Base-by-base conservation (phyloP, 2,329 filamentous ascomycete species). In the Phialophora tarda region DNA sequence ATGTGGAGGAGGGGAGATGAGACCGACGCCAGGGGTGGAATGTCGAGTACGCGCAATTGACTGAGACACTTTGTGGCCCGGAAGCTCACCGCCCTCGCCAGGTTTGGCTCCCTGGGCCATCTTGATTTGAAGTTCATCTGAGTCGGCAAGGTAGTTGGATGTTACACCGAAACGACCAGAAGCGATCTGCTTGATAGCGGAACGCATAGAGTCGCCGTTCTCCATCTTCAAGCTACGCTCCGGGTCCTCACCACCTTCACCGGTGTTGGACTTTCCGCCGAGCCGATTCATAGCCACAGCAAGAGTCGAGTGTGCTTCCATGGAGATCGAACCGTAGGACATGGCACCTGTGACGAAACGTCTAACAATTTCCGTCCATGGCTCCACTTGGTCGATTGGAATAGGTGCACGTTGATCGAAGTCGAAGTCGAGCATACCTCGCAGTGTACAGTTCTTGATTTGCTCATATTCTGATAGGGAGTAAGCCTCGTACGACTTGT, bases 101-200 rank as follows among this genome's bases (percentile, higher is more conserved):
- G 94, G 94, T 86, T 98, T 98, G 69, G 94, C 94, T 78, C 94
- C 94, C 81, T 98, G 94, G 10, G 94, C 94, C 94, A 98, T 98
- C 87, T 98, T 98, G 82, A 98, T 98, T 80, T 98, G 94, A 54
- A 98, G 84, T 81, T 98, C 93, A 75, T 98, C 94, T 21, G 94
- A 92, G 78, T 98, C 94, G 58, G 93, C 92, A 17, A 98, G 87
- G 77, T 97, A 98, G 77, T 92, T 91, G 66, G 92, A 95, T 1
- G 94, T 98, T 69, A 97, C 94, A 84, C 94, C 94, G 75, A 98
- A 98, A 75, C 94, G 91, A 70, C 94, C 94, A 54, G 93, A 97
- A 53, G 94, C 94, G 74, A 98, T 91, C 82, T 98, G 94, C 83
- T 98, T 98, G 80, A 98, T 98, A 60, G 94, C 91, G 72, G 93